A percentile compares a stretch with the other conserved stretches of the same genome.
Evolutionary conservation across 441 rosid species (phyloP).

Genomic region (Mallotus japonicus): DNA sequence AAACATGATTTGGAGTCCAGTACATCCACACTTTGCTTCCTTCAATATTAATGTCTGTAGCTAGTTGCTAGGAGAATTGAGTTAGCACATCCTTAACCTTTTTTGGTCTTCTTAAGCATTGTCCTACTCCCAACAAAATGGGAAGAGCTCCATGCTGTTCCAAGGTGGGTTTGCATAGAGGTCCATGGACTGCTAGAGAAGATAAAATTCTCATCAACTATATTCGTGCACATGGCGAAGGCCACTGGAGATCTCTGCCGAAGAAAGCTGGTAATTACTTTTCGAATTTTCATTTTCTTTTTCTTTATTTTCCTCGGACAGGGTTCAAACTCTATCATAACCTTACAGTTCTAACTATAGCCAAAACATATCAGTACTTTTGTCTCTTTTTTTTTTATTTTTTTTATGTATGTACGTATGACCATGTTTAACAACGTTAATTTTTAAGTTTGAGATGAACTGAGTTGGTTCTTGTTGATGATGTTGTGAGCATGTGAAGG

Average conservation of each 20-base stretch:
- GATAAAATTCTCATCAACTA: constrained; percentile 53
- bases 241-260: constrained; percentile 63
- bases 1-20: too few relatives aligned
- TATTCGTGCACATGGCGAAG: constrained; percentile 58
- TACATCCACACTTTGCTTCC: too few relatives aligned
- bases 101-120: too few relatives aligned
- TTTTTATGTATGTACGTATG: background rate
- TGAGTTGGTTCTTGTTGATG: background rate
- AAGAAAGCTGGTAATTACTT: constrained; percentile 46
- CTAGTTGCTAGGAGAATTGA: too few relatives aligned
- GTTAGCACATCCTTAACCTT: too few relatives aligned
- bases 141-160: constrained; percentile 68
- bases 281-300: background rate
- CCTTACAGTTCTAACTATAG: too few relatives aligned
- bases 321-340: too few relatives aligned
- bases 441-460: background rate
- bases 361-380: too few relatives aligned
- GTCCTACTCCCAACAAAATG: background rate
- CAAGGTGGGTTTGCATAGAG: constrained; percentile 53
- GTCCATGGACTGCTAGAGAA: constrained; percentile 62
- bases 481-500: constrained; percentile 29
- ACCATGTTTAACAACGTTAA: background rate
- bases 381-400: too few relatives aligned
- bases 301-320: background rate
- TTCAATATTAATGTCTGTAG: too few relatives aligned